Base-by-base conservation (phyloP, 208 protist genomes). In the Lotmaria passim region DNA sequence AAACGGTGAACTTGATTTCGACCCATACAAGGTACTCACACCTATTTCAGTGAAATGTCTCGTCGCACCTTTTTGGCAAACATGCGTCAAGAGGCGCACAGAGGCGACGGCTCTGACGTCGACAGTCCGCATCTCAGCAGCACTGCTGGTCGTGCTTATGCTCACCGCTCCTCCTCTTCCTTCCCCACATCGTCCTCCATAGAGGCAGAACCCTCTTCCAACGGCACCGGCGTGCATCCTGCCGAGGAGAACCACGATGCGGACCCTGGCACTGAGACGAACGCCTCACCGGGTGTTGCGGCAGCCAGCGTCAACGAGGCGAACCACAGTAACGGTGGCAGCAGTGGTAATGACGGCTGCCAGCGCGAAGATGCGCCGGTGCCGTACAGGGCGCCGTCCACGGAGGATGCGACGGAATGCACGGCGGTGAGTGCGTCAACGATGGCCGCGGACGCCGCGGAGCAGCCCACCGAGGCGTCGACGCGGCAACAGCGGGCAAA, bases 51-150 rank as follows among this genome's bases (percentile, higher is more conserved):
- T 21, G n/a, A 47, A 5, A 77, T 77, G 71, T 77, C 71, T 14
- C 63, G 63, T 0, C 61, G 62, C 12, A 65, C 38, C 10, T 70
- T 77, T 34, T n/a, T 77, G 3, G 62, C 76, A 30, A 58, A 58
- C 48, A 77, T 80, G 73, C 72, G 73, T 3, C 60, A 66, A 43
- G 71, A 78, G 41, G 73, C 48, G 43, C 60, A 64, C 63, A 57
- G 51, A 21, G 43, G 57, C 15, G 67, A 44, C 23, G 23, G 15
- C 39, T 52, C 62, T 26, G 72, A 71, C 24, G 48, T 7, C 21
- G 52, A 53, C 47, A 65, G 63, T 12, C 65, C 38, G 1, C 72
- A 62, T 14, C 21, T 46, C 51, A 61, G 48, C 73, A 44, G 34
- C 24, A 39, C 36, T 1, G 26, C 7, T 30, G 55, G 43, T 1